These are phyloP conservation scores for Naematelia aurantialba DNA, from an alignment of 768 basidiomycete species.

Conservation along the genomic window DNA sequence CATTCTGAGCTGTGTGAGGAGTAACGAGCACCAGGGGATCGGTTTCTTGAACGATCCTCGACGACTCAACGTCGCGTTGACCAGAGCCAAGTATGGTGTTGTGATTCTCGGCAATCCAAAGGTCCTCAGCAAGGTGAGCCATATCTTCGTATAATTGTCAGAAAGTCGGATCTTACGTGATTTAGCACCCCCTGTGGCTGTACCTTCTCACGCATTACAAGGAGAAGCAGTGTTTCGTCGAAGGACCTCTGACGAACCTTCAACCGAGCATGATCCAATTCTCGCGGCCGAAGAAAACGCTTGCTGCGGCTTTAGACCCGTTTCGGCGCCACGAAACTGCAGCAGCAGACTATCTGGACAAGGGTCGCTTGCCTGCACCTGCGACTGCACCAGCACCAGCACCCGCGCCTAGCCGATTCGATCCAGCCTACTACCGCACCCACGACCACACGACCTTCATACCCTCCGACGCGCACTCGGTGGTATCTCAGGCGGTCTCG, in stretches of 20 bases:
- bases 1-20: constrained; percentile 92
- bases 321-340: constrained; percentile 90
- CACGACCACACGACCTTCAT: constrained; percentile 92
- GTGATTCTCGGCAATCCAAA: constrained; percentile 99
- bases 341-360: constrained; percentile 70
- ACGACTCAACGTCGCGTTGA: constrained; percentile 92
- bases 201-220: constrained; percentile 98
- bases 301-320: constrained; percentile 84
- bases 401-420: constrained; percentile 78
- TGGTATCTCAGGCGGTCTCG: constrained; percentile 93
- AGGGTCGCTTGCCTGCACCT: constrained; percentile 60
- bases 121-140: constrained; percentile 87
- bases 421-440: constrained; percentile 89
- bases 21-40: constrained; percentile 99
- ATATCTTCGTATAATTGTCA: not conserved
- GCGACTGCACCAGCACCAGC: constrained; percentile 62
- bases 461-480: constrained; percentile 81
- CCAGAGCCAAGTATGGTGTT: constrained; percentile 94
- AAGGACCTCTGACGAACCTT: constrained; percentile 91
- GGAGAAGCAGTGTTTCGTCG: constrained; percentile 87
- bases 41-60: constrained; percentile 98
- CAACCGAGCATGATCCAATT: constrained; percentile 99
- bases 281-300: constrained; percentile 87
- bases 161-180: constrained; percentile 34
- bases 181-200: constrained; percentile 95